Evolutionary conservation across 1,284 basidiomycete species (phyloP), one percentile per base, ranked within the genome.

Genomic region (Pseudozyma tsukubaensis): DNA sequence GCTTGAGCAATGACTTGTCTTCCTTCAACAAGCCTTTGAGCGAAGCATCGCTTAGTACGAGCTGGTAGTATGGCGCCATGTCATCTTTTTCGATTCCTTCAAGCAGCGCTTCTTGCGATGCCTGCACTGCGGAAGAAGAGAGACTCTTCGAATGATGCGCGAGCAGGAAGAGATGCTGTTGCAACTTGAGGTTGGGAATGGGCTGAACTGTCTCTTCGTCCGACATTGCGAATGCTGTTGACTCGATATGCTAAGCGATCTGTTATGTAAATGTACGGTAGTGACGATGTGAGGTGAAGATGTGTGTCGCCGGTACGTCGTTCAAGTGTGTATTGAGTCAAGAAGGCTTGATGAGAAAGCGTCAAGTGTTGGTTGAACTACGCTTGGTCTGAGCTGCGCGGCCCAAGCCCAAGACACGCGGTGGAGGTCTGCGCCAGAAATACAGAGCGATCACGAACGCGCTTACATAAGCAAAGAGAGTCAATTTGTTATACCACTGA

Each of bases 51-150:
- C 58, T 77, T 24, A 83, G 62, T 43, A 83, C 49, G 37, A 69
- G 65, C 24, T 72, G 50, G 52, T 78, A 82, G 74, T 83, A 84
- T 11, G 83, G 83, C 9, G 81, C 78, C 83, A 84, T 84, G 37
- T 82, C 82, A 86, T 98, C 94, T n/a, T 89, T 88, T 80, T 92
- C 89, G 80, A 97, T 91, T 18, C 91, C 92, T 45, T 89, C 89
- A 64, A 94, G 86, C 40, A 97, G 87, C 4, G 89, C 87, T 18
- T 87, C 87, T 49, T 89, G 88, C 10, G 93, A 91, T 64, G 89
- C 86, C 14, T 90, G 40, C 5, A 50, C 32, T 35, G 53, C 48
- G 6, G 67, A 58, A 24, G 59, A 21, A 5, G 72, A 43, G 14
- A 58, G 57, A 19, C 58, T 36, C 12, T 67, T 47, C 12, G 65